Percentiles rank a stretch among this genome's conserved stretches.
phyloP scores from a whole-genome alignment of 2,329 filamentous ascomycete species.

The Westerdykella ornata region DNA sequence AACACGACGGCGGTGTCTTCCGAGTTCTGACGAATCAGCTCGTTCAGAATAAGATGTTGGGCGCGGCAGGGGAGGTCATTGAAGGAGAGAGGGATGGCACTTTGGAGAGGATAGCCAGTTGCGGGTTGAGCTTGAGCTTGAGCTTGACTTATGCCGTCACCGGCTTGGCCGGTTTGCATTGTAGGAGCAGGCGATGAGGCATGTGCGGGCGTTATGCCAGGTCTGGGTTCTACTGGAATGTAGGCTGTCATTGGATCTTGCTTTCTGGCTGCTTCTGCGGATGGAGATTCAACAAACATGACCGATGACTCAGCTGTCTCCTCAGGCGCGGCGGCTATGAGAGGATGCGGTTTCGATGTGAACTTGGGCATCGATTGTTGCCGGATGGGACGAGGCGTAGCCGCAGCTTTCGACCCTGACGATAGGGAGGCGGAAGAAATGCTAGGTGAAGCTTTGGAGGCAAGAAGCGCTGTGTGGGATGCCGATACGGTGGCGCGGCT shows the following conservation, averaged over 20 bases:
- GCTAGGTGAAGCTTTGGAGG: conserved; percentile 7
- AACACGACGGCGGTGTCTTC: conserved; percentile 65
- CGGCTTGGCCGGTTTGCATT: not conserved
- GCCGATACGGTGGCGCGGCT: conserved; percentile 13
- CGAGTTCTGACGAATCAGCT: conserved; percentile 56
- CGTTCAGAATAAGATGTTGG: conserved; percentile 80
- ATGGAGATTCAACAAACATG: conserved; percentile 58
- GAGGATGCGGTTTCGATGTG: conserved; percentile 65
- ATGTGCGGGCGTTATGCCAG: conserved; percentile 3
- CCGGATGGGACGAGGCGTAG: conserved; percentile 47
- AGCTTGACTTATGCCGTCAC: not conserved
- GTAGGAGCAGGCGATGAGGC: conserved; percentile 1
- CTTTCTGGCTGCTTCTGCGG: conserved; percentile 12
- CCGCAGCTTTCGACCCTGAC: conserved; percentile 20
- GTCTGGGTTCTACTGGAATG: conserved; percentile 1
- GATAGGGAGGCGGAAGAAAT: conserved; percentile 15
- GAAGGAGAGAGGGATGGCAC: conserved; percentile 66
- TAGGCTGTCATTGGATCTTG: conserved; percentile 18
- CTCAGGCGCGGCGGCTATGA: conserved; percentile 57
- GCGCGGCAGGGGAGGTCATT: conserved; percentile 80
- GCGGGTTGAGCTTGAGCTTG: conserved; percentile 9
- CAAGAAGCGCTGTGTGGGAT: conserved; percentile 25
- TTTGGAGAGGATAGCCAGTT: conserved; percentile 50
- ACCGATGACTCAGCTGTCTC: conserved; percentile 64
- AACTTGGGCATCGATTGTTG: conserved; percentile 58